phyloP scores from a whole-genome alignment of 139 green algal genomes.

The Gonium pectorale region DNA sequence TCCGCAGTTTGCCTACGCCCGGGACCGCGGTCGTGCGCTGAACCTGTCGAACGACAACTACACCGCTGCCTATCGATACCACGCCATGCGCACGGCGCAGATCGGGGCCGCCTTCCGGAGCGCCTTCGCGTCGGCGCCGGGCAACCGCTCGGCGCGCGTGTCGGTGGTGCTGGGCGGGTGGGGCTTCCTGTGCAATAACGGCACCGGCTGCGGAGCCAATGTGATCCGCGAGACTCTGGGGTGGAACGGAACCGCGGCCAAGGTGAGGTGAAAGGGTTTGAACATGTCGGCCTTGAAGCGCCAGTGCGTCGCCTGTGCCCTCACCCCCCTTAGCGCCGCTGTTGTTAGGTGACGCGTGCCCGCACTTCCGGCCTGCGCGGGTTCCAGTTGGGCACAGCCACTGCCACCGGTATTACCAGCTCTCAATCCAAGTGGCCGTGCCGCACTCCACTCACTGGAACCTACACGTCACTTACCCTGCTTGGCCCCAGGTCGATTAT shows the following conservation, averaged over 20 bases:
- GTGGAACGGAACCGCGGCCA: neutral
- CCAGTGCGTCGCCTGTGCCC: too few relatives aligned
- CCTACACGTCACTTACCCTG: too few relatives aligned
- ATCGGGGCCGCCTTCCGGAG: constrained; percentile 44
- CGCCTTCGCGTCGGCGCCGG: constrained; percentile 32
- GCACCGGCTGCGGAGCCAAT: constrained; percentile 38
- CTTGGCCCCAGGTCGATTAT: constrained; percentile 19
- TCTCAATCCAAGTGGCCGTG: too few relatives aligned
- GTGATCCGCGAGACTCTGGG: constrained; percentile 32
- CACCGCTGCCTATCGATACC: constrained; percentile 50
- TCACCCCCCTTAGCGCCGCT: too few relatives aligned
- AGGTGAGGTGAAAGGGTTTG: neutral
- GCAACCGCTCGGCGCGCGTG: neutral
- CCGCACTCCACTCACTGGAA: too few relatives aligned
- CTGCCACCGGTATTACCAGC: too few relatives aligned
- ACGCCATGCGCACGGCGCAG: constrained; percentile 32
- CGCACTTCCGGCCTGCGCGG: too few relatives aligned
- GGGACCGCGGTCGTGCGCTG: constrained; percentile 12
- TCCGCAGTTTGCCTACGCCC: constrained; percentile 25
- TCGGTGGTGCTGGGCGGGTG: constrained; percentile 47
- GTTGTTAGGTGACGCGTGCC: too few relatives aligned
- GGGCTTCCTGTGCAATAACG: constrained; percentile 47
- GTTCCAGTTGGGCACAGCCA: too few relatives aligned
- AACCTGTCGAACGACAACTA: constrained; percentile 29
- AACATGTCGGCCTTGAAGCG: neutral